Evolutionary conservation across 148 eudicot species (phyloP).

Genomic region (Rhododendron griersonianum): DNA sequence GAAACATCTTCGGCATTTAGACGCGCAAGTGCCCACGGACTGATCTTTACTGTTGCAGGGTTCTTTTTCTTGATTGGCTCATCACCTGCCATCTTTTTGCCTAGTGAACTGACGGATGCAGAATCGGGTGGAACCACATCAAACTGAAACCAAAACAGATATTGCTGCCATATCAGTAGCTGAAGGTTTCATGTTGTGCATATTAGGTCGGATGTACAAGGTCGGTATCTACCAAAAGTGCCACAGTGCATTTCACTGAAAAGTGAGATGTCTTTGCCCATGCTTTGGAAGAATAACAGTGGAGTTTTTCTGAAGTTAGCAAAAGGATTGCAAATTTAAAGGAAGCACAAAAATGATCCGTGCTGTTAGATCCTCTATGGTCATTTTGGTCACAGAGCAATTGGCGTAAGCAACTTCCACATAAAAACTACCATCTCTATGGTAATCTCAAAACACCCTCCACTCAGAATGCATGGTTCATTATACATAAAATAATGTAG

Average conservation of each 20-base stretch:
- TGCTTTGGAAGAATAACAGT: neutral
- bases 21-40: slow-evolving; percentile 94
- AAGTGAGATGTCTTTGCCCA: neutral
- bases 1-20: slow-evolving; percentile 89
- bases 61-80: slow-evolving; percentile 78
- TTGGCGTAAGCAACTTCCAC: neutral
- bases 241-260: neutral
- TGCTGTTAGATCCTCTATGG: neutral
- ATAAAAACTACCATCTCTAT: neutral
- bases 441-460: neutral
- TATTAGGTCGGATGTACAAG: neutral
- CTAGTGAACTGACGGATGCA: slow-evolving; percentile 80
- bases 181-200: neutral
- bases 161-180: slow-evolving; percentile 5
- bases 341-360: neutral
- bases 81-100: slow-evolving; percentile 54
- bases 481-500: neutral
- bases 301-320: neutral
- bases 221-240: neutral
- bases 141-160: slow-evolving; percentile 44
- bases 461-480: neutral
- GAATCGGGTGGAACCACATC: slow-evolving; percentile 92
- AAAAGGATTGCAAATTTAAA: neutral
- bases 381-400: neutral
- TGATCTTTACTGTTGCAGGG: slow-evolving; percentile 74